Conservation (phyloP, 2,329 filamentous ascomycete genomes). For the Neobulgaria alba region DNA sequence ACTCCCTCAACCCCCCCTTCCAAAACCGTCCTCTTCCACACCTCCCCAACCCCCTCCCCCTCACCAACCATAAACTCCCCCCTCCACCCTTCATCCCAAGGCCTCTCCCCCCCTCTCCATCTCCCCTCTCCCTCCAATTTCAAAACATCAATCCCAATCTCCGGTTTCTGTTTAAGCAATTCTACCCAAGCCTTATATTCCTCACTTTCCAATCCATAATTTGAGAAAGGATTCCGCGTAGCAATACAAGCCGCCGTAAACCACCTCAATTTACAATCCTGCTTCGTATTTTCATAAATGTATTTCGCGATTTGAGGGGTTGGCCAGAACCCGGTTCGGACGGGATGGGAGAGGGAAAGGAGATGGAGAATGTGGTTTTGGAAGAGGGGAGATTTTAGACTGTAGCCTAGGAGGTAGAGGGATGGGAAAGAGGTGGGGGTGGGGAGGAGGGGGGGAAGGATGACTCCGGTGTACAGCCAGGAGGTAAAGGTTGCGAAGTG, state of each 20-base stretch:
- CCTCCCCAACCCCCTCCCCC: slow-evolving; percentile 2
- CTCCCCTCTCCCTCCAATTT: background rate
- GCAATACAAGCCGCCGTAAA: slow-evolving; percentile 4
- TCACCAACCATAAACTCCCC: slow-evolving; percentile 3
- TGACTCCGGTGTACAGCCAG: slow-evolving; percentile 6
- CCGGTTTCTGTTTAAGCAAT: background rate
- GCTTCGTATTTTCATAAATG: background rate
- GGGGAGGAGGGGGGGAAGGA: background rate
- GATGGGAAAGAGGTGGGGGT: background rate
- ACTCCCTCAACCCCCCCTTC: background rate
- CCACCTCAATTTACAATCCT: background rate
- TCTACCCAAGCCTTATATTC: slow-evolving; percentile 2
- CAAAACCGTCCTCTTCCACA: slow-evolving; percentile 5
- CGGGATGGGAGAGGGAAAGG: background rate
- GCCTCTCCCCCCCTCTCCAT: slow-evolving; percentile 1
- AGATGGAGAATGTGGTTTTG: slow-evolving; percentile 3
- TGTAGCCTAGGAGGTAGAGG: slow-evolving; percentile 1
- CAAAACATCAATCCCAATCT: slow-evolving; percentile 3
- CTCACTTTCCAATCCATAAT: background rate
- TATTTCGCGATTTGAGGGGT: background rate
- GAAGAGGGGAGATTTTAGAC: slow-evolving; percentile 1
- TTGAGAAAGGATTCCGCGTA: background rate
- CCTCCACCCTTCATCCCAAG: slow-evolving; percentile 8
- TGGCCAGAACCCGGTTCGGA: background rate
- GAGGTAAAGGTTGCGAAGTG: slow-evolving; percentile 8